phyloP scores from a whole-genome alignment of 2,329 filamentous ascomycete species.

The Diaporthe sp. region DNA sequence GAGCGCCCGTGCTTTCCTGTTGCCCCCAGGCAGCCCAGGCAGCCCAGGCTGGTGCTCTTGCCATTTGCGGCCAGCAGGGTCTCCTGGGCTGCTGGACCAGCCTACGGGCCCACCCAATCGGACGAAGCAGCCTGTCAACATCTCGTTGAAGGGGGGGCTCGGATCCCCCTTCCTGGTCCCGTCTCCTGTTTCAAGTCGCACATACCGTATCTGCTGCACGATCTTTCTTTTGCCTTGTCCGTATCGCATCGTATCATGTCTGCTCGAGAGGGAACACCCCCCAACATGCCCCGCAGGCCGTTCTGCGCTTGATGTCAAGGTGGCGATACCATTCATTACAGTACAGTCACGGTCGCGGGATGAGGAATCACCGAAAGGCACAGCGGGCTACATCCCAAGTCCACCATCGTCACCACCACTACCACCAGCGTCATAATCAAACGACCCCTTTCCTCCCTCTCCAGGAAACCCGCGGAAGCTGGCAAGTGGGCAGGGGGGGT shows the following conservation, averaged over 20 bases:
- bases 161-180: slow-evolving; percentile 32
- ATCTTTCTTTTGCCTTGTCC: neutral
- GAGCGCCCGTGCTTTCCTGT: slow-evolving; percentile 12
- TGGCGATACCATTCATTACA: slow-evolving; percentile 5
- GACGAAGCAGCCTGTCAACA: slow-evolving; percentile 31
- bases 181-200: slow-evolving; percentile 36
- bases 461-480: slow-evolving; percentile 11
- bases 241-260: slow-evolving; percentile 24
- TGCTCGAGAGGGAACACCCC: neutral
- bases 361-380: neutral
- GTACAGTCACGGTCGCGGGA: neutral
- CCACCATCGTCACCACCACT: neutral
- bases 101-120: slow-evolving; percentile 21
- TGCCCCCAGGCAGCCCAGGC: no score
- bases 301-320: neutral
- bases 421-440: neutral
- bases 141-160: slow-evolving; percentile 29
- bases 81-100: neutral
- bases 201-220: slow-evolving; percentile 6
- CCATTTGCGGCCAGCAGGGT: slow-evolving; percentile 2
- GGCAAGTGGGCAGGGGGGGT: slow-evolving; percentile 1
- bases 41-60: no score
- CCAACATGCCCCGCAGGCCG: neutral
- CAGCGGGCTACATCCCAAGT: neutral
- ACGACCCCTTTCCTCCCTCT: neutral